Base-by-base conservation (phyloP, 1,284 basidiomycete genomes). In the Cryptococcus hybrid region DNA sequence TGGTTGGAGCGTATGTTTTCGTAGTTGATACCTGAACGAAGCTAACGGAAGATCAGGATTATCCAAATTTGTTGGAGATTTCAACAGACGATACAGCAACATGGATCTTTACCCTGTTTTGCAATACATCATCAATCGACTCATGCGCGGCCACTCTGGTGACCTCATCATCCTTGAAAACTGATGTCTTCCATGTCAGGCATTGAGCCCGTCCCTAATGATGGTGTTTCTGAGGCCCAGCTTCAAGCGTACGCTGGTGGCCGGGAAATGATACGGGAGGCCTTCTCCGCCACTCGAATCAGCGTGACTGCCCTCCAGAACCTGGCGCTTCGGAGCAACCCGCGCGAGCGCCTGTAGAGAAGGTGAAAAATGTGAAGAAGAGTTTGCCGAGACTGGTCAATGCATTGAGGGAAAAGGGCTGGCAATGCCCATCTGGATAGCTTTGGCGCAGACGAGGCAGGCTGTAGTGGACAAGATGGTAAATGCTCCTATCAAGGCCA, bases 111-210 rank as follows among this genome's bases (percentile, higher is more conserved):
- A 88, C 1, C 88, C 90, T 0, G 82, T 99, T 49, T 78, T 99
- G 57, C 88, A 88, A 75, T 98, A 96, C 68, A 84, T 99, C 62
- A 88, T 89, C 47, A 92, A 97, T 74, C 92, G 95, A 70, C 82
- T 99, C 47, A 85, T 88, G 70, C 86, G 86, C 55, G 86, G 86
- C 34, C 88, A 92, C 71, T 86, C 89, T 1, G 89, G 90, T 15
- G 96, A 98, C 69, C 85, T 99, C 47, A 84, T 95, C 38, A 89
- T 99, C 39, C 81, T 99, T 24, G 86, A 90, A 47, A 97, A 71
- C 80, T 99, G 53, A 90, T 99, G 57, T 89, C 87, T 81, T 91
- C 93, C 73, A 97, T 98, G 92, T 88, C 91, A 3, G 93, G 90
- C 4, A 91, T 97, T 61, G 89, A 97, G 69, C 90, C 91, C 8